phyloP scores from a whole-genome alignment of 169 alveolate genomes.

The Amoebophrya sp. region DNA sequence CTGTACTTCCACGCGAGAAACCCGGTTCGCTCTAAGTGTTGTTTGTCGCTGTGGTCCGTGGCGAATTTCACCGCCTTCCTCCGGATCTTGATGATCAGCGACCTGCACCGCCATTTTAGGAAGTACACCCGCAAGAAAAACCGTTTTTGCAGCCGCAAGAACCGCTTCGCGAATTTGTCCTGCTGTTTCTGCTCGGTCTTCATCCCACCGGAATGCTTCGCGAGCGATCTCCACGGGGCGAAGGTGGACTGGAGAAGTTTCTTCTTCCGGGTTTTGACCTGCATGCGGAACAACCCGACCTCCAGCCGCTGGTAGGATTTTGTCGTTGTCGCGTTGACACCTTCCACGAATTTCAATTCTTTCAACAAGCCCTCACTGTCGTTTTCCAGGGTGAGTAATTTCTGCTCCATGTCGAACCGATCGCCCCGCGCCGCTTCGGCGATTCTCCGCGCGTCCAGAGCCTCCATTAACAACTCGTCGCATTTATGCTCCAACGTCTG shows the following conservation, averaged over 20 bases:
- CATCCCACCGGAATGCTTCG: no score
- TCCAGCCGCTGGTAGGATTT: not conserved
- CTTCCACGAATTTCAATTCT: not conserved
- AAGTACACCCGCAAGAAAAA: not conserved
- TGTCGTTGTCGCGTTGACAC: not conserved
- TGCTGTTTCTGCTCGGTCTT: not conserved
- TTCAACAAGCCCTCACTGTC: not conserved
- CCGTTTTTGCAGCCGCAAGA: not conserved
- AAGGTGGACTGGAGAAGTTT: not conserved
- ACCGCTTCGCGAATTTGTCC: not conserved
- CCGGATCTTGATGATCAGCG: not conserved
- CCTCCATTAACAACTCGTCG: not conserved
- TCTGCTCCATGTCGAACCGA: not conserved
- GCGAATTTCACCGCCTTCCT: not conserved
- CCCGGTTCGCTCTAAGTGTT: not conserved
- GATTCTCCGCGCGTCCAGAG: not conserved
- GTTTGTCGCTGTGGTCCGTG: not conserved
- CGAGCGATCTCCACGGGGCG: not conserved
- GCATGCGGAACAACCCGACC: slow-evolving; percentile 8
- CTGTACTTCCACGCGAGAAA: not conserved
- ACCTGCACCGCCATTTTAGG: not conserved
- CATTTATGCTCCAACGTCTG: not conserved
- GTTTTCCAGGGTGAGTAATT: not conserved
- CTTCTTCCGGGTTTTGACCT: not conserved
- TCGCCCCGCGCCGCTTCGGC: not conserved